Evolutionary conservation across 2,329 filamentous ascomycete genomes (phyloP), one percentile per base, ranked within the genome.

Genomic region (Colletotrichum theobromicola): DNA sequence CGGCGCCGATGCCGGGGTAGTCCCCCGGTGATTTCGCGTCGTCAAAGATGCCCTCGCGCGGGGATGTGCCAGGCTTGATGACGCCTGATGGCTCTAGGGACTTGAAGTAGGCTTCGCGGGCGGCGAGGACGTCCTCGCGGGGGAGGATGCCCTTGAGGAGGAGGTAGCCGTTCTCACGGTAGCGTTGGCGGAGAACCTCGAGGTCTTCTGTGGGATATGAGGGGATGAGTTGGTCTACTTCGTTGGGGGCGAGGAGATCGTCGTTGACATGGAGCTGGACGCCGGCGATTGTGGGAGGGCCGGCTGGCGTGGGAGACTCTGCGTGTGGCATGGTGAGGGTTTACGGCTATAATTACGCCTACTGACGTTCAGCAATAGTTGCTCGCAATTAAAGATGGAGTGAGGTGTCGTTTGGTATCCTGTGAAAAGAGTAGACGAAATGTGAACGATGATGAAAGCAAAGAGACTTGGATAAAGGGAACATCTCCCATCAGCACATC

Each of bases 1-100:
- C 89, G 2, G 89, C 88, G 4, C 90, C 90, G 69, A 92, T 81
- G 21, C 76, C 75, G 21, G 71, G 71, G 35, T 64, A 74, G 30
- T 74, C 66, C 2, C n/a, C 42, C n/a, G 71, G 16, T 9, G 76
- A 71, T 4, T 68, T 70, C 7, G 67, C 63, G 34, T 71, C 72
- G 13, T 86, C 81, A 15, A 74, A 77, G 26, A 74, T 77, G 32
- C 76, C 75, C 10, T 72, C 70, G 1, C 75, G 61, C 5, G 70
- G 72, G n/a, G 75, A 35, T 1, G 68, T 77, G 18, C 76, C 76
- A 6, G 62, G 57, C 34, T 69, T 66, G 21, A 76, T 76, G 8
- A 77, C 65, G 35, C 72, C 75, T 32, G 64, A 76, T 12, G 75
- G 75, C 24, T 66, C 64, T 34, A 77, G 74, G 28, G 69, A 72